Base-by-base conservation (phyloP, 768 basidiomycete genomes). In the Pisolithus sp. region DNA sequence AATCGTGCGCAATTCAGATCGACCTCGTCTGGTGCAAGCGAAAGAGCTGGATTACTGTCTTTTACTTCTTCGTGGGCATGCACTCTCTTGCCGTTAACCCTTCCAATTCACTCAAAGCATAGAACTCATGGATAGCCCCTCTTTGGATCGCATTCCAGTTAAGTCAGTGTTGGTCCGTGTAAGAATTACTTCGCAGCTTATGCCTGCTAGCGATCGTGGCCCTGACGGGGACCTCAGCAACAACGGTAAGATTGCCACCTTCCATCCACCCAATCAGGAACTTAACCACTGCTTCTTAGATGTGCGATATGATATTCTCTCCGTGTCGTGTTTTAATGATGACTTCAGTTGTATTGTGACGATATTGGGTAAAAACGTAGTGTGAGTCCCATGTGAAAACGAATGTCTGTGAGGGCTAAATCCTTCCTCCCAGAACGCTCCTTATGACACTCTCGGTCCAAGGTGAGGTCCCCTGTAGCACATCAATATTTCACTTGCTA, bases 391-490 rank as follows among this genome's bases (percentile, higher is more conserved):
- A 21, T 6, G 23, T 18, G 9, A 26, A 15, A 24, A 26, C 24
- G 5, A 10, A 17, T 42, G 5, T 20, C 17, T 21, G 9, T 6
- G 26, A 5, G 12, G 5, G 20, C 21, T 36, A 23, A 13, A 2
- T n/a, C 8, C 18, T 30, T 46, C 20, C 53, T 20, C 10, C 17
- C 40, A 56, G 55, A 18, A 46, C 55, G 26, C 52, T 56, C 21
- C 24, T 53, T 24, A 56, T 43, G 52, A 56, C 55, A 12, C 26
- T 56, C 6, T 53, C 55, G 17, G 52, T 56, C 8, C 55, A 56
- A 53, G 31, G 55, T 56, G 15, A 6, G 8, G 26, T 26, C 43
- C 7, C 12, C 12, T 28, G 36, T 39, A 21, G 4, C 10, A 20
- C 13, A 13, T 30, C 28, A 20, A 24, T 5, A 34, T 39, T 24